Conservation (phyloP, 1,284 basidiomycete species). For the Sparassis latifolia region DNA sequence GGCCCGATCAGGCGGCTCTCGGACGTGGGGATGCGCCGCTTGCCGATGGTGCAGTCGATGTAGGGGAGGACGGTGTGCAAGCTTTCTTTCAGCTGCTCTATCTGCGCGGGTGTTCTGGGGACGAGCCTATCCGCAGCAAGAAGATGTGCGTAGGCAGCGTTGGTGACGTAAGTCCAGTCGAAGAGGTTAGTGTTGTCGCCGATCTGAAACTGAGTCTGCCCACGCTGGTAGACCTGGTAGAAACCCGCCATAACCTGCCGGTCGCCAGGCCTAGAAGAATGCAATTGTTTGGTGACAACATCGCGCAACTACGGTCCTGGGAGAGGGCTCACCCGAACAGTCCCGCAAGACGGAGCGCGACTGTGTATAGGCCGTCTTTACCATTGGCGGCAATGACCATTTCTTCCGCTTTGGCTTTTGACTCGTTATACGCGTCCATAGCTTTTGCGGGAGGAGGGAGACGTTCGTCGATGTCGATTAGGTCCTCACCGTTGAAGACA, state of each 20-base stretch:
- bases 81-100: slow-evolving; percentile 28
- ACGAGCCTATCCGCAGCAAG: slow-evolving; percentile 86
- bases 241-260: slow-evolving; percentile 82
- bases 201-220: slow-evolving; percentile 90
- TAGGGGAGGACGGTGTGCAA: slow-evolving; percentile 52
- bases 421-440: slow-evolving; percentile 92
- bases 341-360: slow-evolving; percentile 89
- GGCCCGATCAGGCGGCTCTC: slow-evolving; percentile 77
- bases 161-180: slow-evolving; percentile 97
- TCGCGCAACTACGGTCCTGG: background rate
- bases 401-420: slow-evolving; percentile 90
- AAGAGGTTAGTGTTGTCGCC: slow-evolving; percentile 92
- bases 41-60: slow-evolving; percentile 58
- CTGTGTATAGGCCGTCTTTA: slow-evolving; percentile 77
- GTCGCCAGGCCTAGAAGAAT: slow-evolving; percentile 72
- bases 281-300: slow-evolving; percentile 2
- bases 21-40: slow-evolving; percentile 68
- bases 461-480: slow-evolving; percentile 89
- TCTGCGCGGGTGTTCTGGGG: slow-evolving; percentile 36
- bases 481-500: slow-evolving; percentile 79
- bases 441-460: slow-evolving; percentile 69
- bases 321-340: slow-evolving; percentile 78
- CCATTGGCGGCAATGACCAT: slow-evolving; percentile 85
- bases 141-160: slow-evolving; percentile 92
- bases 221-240: slow-evolving; percentile 74